A percentile compares a stretch with the other conserved stretches of the same genome.
Evolutionary conservation across 2,329 filamentous ascomycete species (phyloP).

Genomic region (Apiospora arundinis): DNA sequence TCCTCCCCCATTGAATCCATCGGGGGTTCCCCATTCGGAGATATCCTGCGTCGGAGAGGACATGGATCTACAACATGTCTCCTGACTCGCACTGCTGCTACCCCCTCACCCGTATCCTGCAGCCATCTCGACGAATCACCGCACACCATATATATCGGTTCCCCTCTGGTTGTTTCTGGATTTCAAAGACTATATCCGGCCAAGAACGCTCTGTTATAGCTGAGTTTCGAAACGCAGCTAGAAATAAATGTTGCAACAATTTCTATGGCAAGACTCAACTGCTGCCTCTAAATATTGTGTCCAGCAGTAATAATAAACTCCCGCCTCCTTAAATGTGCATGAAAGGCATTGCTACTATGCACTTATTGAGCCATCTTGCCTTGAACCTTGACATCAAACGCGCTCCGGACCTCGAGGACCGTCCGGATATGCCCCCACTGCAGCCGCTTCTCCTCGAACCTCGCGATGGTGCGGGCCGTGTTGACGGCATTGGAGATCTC

Average conservation of each 20-base stretch:
- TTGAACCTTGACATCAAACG: constrained; percentile 46
- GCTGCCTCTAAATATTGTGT: no score
- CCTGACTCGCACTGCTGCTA: background rate
- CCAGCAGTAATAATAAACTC: background rate
- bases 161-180: no score
- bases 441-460: constrained; percentile 30
- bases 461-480: constrained; percentile 38
- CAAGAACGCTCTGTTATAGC: no score
- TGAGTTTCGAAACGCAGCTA: no score
- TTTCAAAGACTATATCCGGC: no score
- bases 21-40: background rate
- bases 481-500: constrained; percentile 44
- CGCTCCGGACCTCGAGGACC: constrained; percentile 24
- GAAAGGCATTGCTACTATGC: background rate
- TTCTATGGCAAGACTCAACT: no score
- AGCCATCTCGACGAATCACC: background rate
- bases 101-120: background rate
- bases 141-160: background rate
- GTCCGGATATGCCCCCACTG: background rate
- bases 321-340: background rate
- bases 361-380: background rate
- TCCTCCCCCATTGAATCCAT: background rate
- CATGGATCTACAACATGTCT: background rate
- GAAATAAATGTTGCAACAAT: no score
- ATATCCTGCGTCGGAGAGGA: background rate